Evolutionary conservation across 2,329 filamentous ascomycete species (phyloP).

Genomic region (Xylaria sp.): DNA sequence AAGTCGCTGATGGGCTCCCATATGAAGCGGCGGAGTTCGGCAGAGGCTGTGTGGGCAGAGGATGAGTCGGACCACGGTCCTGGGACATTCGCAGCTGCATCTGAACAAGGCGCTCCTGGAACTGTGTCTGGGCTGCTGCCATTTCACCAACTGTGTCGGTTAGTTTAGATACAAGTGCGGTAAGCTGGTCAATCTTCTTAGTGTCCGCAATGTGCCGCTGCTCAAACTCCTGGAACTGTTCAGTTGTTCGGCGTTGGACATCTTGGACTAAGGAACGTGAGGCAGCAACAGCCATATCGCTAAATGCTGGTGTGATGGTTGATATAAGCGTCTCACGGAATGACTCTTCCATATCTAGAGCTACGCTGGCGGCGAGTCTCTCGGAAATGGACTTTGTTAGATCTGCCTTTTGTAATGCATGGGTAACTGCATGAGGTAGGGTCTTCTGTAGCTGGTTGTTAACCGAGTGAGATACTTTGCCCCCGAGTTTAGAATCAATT

Average conservation of each 20-base stretch:
- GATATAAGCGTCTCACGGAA: conserved; percentile 70
- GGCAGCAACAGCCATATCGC: conserved; percentile 71
- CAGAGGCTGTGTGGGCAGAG: conserved; percentile 38
- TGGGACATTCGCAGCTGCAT: conserved; percentile 62
- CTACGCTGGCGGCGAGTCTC: conserved; percentile 73
- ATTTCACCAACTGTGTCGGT: conserved; percentile 76
- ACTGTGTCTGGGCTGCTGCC: conserved; percentile 73
- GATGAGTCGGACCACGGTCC: conserved; percentile 51
- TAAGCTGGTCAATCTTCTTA: conserved; percentile 78
- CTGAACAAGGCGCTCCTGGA: conserved; percentile 73
- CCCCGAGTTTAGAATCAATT: conserved; percentile 74
- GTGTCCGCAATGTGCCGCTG: conserved; percentile 64
- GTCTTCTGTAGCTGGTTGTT: conserved; percentile 78
- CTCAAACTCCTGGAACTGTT: conserved; percentile 62
- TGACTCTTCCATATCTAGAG: conserved; percentile 75
- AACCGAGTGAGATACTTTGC: conserved; percentile 72
- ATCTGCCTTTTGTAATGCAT: conserved; percentile 78
- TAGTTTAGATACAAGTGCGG: conserved; percentile 72
- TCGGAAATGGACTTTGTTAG: conserved; percentile 79
- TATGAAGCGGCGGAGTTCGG: conserved; percentile 43
- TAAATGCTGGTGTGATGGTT: conserved; percentile 74
- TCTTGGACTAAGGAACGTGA: conserved; percentile 75
- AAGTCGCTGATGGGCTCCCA: conserved; percentile 48
- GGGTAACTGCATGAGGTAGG: conserved; percentile 74
- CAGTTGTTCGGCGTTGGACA: conserved; percentile 70